These are phyloP conservation scores for Tagetes erecta DNA, from an alignment of 129 eudicot species.

Conservation along the genomic window DNA sequence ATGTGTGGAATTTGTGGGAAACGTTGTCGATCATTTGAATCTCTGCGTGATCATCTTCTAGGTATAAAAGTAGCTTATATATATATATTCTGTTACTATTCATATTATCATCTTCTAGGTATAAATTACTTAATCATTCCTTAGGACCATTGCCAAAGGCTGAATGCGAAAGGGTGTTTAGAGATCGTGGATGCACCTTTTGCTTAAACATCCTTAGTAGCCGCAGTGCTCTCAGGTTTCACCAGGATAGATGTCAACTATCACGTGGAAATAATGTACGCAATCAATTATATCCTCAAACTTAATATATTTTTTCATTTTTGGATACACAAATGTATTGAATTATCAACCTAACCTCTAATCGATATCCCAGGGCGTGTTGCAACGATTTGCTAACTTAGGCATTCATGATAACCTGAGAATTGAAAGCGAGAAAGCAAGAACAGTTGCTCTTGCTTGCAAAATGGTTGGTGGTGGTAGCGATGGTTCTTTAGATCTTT, in stretches of 20 bases:
- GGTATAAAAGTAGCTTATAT: slow-evolving; percentile 39
- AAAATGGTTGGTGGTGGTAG: slow-evolving; percentile 99
- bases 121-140: not conserved
- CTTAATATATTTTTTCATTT: not conserved
- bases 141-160: slow-evolving; percentile 90
- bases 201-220: slow-evolving; percentile 64
- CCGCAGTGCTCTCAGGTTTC: slow-evolving; percentile 66
- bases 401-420: slow-evolving; percentile 68
- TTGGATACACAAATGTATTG: not conserved
- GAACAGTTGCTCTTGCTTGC: slow-evolving; percentile 82
- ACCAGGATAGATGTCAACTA: slow-evolving; percentile 68
- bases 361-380: slow-evolving; percentile 44
- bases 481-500: slow-evolving; percentile 89
- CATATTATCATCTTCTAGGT: not conserved
- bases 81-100: not conserved
- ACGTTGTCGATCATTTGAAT: slow-evolving; percentile 84
- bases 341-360: not conserved
- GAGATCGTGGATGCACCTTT: slow-evolving; percentile 76
- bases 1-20: slow-evolving; percentile 84
- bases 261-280: slow-evolving; percentile 60
- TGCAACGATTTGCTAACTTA: slow-evolving; percentile 71
- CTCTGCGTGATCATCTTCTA: slow-evolving; percentile 90
- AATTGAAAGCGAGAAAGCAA: slow-evolving; percentile 55
- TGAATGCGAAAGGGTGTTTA: slow-evolving; percentile 88
- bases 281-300: slow-evolving; percentile 32